Base-by-base conservation (phyloP, 352 stramenopile genomes). In the Phytophthora pini region DNA sequence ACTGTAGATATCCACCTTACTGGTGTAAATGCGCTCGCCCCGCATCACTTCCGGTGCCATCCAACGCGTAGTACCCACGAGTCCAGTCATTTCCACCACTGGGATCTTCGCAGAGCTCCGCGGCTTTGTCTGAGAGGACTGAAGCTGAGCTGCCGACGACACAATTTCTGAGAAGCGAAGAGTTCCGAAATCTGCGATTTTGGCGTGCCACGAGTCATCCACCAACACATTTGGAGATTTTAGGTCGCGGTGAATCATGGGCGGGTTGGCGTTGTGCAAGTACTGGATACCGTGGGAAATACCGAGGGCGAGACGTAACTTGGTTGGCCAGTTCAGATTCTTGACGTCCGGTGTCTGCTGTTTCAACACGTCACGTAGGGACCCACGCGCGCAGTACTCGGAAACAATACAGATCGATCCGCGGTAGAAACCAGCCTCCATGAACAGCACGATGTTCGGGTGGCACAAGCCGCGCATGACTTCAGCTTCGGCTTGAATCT, bases 341-440 rank as follows among this genome's bases (percentile, higher is more conserved):
- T 82, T 88, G 36, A 90, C 76, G 50, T 84, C 79, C 15, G 80
- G 71, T 20, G 60, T 54, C 29, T 77, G 43, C 27, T 84, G 79
- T 74, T 89, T 87, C 22, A 99, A 71, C 31, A 98, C 93, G 73
- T 99, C 96, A 50, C 95, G 98, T 3, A 99, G 74, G 7, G 93
- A 98, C 12, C 96, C 96, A 50, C 97, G 90, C 2, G 88, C 88
- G 38, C 96, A 98, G 52, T 98, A 94, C 75, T 99, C 96, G 24
- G 94, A 98, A 56, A 99, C 88, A 60, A 99, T 99, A 50, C 94
- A 98, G 57, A 95, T 94, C 8, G 86, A 93, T 12, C 84, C 77
- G 2, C 76, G 82, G 68, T 94, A 94, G 56, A 95, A 94, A 1
- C 88, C 88, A 1, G 88, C 88, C 49, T 94, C 88, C 86, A 95